These are phyloP conservation scores for Phytopythium helicoides DNA, from an alignment of 352 stramenopile genomes.

Conservation along the genomic window DNA sequence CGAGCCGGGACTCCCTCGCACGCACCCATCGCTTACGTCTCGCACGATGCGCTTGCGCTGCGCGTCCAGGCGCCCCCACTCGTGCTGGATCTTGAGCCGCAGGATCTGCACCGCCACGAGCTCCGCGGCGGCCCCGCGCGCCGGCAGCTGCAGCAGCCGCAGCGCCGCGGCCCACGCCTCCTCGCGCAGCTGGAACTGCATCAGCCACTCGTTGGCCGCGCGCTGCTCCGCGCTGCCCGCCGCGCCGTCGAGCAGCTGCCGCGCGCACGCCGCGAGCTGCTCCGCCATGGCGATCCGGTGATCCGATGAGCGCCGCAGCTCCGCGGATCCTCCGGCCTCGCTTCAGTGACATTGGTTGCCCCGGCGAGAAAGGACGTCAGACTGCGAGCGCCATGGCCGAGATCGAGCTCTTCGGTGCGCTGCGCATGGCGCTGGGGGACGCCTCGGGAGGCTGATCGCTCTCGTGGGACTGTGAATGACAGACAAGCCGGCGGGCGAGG, in stretches of 20 bases:
- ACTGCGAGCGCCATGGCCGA: no score
- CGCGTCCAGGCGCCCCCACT: constrained; percentile 34
- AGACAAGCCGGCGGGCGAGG: constrained; percentile 68
- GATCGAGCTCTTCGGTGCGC: constrained; percentile 26
- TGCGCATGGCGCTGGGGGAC: no score
- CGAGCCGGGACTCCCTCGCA: constrained; percentile 5
- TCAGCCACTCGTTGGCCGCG: constrained; percentile 67
- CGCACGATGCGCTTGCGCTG: constrained; percentile 40
- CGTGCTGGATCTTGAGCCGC: constrained; percentile 55
- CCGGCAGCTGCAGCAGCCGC: constrained; percentile 43
- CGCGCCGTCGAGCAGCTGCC: constrained; percentile 63
- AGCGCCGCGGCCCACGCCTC: constrained; percentile 60
- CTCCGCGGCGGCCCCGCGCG: constrained; percentile 26
- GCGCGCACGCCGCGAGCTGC: constrained; percentile 52
- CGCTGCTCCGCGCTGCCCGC: constrained; percentile 50
- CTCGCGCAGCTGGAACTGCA: constrained; percentile 52
- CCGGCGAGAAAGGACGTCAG: no score
- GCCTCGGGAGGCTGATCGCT: neutral
- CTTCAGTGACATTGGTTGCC: constrained; percentile 3
- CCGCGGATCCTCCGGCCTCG: no score
- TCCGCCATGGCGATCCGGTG: constrained; percentile 37
- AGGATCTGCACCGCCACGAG: constrained; percentile 73
- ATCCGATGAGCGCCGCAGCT: no score
- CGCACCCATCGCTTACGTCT: constrained; percentile 25
- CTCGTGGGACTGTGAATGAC: neutral